Conservation (phyloP, 305 asterid genomes). For the Nicotiana rustica region DNA sequence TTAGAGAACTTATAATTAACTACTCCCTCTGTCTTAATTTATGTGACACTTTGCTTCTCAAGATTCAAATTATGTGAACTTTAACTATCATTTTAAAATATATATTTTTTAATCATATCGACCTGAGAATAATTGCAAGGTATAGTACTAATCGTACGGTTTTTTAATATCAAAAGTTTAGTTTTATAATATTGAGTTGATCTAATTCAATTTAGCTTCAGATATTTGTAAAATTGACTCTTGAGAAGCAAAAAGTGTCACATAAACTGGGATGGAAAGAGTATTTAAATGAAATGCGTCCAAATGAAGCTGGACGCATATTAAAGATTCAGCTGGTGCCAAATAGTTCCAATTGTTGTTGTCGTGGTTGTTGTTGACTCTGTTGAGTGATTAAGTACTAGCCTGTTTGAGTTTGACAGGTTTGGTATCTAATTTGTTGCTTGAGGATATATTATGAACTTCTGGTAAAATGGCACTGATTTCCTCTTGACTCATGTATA, state of each 20-base stretch:
- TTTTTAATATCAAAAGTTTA: too few relatives aligned
- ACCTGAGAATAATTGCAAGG: too few relatives aligned
- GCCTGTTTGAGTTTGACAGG: not conserved
- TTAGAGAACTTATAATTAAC: not conserved
- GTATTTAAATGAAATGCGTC: not conserved
- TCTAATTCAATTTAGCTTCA: too few relatives aligned
- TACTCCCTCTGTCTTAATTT: not conserved
- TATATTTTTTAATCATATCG: too few relatives aligned
- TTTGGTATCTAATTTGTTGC: not conserved
- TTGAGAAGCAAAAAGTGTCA: too few relatives aligned
- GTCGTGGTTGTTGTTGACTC: not conserved
- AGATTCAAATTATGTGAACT: too few relatives aligned
- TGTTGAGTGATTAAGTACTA: not conserved
- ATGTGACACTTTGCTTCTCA: too few relatives aligned
- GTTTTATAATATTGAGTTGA: too few relatives aligned
- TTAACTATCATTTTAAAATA: too few relatives aligned
- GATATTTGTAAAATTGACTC: too few relatives aligned
- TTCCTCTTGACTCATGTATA: not conserved
- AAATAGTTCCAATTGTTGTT: not conserved
- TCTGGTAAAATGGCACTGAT: not conserved
- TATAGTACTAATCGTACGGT: too few relatives aligned
- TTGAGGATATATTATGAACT: not conserved
- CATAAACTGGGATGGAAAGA: too few relatives aligned
- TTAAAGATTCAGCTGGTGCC: not conserved
- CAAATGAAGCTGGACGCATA: not conserved